Base-by-base conservation (phyloP, 345 rosid genomes). In the Eucalyptus pauciflora region DNA sequence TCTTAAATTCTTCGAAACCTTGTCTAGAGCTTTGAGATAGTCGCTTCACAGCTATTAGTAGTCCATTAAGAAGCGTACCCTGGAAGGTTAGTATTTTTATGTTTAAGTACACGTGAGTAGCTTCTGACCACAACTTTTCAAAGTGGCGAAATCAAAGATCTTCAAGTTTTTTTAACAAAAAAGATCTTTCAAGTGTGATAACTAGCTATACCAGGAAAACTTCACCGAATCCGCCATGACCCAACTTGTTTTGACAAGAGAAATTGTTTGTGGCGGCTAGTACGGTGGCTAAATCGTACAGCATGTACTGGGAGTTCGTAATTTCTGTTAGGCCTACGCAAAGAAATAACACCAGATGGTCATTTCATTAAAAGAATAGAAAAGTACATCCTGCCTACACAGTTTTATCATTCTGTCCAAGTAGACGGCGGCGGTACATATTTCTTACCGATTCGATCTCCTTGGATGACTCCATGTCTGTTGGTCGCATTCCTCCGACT, bases 31-130 rank as follows among this genome's bases (percentile, higher is more conserved):
- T 16, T 71, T 5, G 79, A 7, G 94, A 92, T 16, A 95, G 86
- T 64, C 92, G 92, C 86, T 95, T 95, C 29, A 93, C 94, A 0
- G 97, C 97, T 49, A 93, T 86, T 27, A 88, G 89, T 89, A 67
- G 87, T 45, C 94, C 94, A 43, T 93, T 89, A 46, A 49, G 50
- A 58, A 94, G 90, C 14, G 24, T 86, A 7, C 96, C 97, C 94
- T 94, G 87, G 16, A 25, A 64, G 18, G 5, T 13, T 14, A 7
- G 31, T 14, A n/a, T 64, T 64, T n/a, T n/a, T 4, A 64, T 64
- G 76, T 13, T 64, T 29, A n/a, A n/a, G 76, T 64, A 14, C 76
- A 64, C 67, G 0, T 27, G 31, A 60, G 31, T 60, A 11, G 67
- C 15, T 64, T 64, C 10, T 29, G 18, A 62, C 16, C 76, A n/a